Percentiles rank a stretch among this genome's conserved stretches.
Conservation (phyloP, 192 early-diverging fungal species). For the Dimargaris xerosporica region DNA sequence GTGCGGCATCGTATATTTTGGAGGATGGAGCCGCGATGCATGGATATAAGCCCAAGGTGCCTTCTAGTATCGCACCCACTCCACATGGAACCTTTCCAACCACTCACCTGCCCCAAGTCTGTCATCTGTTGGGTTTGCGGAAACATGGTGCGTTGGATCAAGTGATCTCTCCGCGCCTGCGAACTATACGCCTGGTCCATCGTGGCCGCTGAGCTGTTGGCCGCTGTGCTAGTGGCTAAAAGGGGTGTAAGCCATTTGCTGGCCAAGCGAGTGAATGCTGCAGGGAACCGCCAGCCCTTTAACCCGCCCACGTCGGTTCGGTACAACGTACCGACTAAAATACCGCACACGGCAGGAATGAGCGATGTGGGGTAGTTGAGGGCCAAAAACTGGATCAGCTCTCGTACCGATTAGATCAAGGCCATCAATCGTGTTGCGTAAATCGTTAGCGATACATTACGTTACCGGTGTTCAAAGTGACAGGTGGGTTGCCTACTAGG, state of each 20-base stretch:
- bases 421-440: no score
- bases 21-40: no score
- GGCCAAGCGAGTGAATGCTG: conserved; percentile 17
- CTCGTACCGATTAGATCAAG: no score
- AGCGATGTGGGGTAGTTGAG: conserved; percentile 28
- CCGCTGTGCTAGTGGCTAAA: conserved; percentile 28
- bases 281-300: conserved; percentile 37
- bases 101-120: conserved; percentile 2
- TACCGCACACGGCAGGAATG: conserved; percentile 27
- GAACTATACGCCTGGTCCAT: conserved; percentile 19
- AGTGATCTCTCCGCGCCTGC: neutral
- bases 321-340: conserved; percentile 36
- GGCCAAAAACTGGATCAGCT: conserved; percentile 21
- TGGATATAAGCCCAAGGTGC: no score
- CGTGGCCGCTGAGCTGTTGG: conserved; percentile 24
- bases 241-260: conserved; percentile 28
- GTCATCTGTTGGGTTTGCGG: neutral
- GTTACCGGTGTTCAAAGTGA: no score
- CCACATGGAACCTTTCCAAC: neutral
- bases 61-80: neutral
- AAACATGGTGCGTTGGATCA: conserved; percentile 8
- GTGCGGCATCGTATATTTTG: no score
- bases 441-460: no score
- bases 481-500: no score
- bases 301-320: conserved; percentile 30